Percentiles rank a stretch among this genome's conserved stretches.
Conservation (phyloP, 331 rosid species). For the Pyrus hybrid region DNA sequence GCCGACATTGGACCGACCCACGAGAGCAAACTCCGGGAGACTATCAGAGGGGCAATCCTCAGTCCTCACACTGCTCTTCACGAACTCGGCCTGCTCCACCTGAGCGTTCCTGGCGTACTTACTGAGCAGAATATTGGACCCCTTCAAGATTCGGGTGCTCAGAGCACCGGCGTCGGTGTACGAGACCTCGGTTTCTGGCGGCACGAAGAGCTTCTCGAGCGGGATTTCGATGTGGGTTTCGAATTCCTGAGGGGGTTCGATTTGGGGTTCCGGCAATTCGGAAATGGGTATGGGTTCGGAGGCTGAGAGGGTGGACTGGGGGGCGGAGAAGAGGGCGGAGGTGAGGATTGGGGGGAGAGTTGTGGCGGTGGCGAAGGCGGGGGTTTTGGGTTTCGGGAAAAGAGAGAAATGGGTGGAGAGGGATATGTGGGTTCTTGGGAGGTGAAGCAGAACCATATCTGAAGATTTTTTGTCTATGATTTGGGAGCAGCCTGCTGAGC, state of each 20-base stretch:
- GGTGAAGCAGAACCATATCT: constrained; percentile 50
- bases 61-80: constrained; percentile 71
- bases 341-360: constrained; percentile 10
- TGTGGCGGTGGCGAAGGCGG: constrained; percentile 8
- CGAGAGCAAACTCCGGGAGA: constrained; percentile 93
- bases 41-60: constrained; percentile 87
- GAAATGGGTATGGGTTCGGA: constrained; percentile 21
- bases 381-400: constrained; percentile 9
- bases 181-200: constrained; percentile 61
- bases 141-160: constrained; percentile 60
- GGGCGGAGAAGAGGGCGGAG: constrained; percentile 5
- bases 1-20: constrained; percentile 95
- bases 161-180: constrained; percentile 11
- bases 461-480: neutral
- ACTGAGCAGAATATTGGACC: constrained; percentile 78
- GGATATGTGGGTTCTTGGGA: constrained; percentile 30
- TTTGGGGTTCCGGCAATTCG: constrained; percentile 7
- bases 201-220: constrained; percentile 66
- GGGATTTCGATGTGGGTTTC: constrained; percentile 26
- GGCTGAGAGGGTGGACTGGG: constrained; percentile 43
- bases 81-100: constrained; percentile 62
- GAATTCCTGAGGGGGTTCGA: constrained; percentile 22
- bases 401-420: constrained; percentile 11
- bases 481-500: neutral
- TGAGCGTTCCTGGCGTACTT: constrained; percentile 72